Base-by-base conservation (phyloP, 2,329 filamentous ascomycete genomes). In the Mycosphaerella sp. region DNA sequence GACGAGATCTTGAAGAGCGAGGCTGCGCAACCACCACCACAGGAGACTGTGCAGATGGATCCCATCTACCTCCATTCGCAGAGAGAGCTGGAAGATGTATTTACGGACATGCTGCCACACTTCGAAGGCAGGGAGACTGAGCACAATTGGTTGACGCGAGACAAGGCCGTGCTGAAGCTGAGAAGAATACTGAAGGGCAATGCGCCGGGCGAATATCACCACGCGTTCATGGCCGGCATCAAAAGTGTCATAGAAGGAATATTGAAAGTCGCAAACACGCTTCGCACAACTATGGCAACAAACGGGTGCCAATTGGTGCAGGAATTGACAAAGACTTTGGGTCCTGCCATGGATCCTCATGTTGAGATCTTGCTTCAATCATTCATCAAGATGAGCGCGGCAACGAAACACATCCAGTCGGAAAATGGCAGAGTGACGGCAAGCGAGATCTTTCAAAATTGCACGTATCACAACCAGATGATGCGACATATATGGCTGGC, bases 121-220 rank as follows among this genome's bases (percentile, higher is more conserved):
- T 96, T 96, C 56, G 89, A 96, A 59, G 90, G 90, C 46, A 88
- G 78, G 66, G 91, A 97, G 71, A 82, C 86, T 0, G 91, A 97
- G 66, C 82, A 87, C 53, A 97, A 97, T 65, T 97, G 91, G 91
- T 68, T 87, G 62, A 84, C 85, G 60, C 80, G 91, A 67, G 91
- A 97, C 68, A 86, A 91, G 72, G 85, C 81, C 64, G 79, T 89
- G 34, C 79, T 78, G 6, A 90, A 86, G 59, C 71, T 97, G 43
- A 82, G 91, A 46, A 80, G 82, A 57, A 77, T 96, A 21, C 81
- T 88, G 44, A 87, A 85, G 54, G 91, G 91, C 50, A 97, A 97
- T 66, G 86, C 85, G 4, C 81, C 86, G 0, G 78, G 79, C 21
- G 88, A 95, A 56, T 95, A 86, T 62, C 77, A 81, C 36, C 81